Evolutionary conservation across 2,329 filamentous ascomycete genomes (phyloP).

Genomic region (Pseudocercospora ulei): DNA sequence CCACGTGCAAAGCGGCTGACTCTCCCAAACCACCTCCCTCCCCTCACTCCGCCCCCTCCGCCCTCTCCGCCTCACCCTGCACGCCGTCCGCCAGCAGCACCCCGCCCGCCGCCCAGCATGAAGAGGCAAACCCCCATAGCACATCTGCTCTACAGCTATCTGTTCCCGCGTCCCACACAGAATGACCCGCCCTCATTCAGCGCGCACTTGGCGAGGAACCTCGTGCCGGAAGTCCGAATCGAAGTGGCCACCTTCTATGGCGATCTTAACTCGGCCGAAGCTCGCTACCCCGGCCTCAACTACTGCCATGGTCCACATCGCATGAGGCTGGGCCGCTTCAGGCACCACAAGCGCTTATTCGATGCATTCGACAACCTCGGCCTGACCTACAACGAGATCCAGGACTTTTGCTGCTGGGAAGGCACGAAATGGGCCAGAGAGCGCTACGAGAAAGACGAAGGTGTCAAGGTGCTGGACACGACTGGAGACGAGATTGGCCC

Average conservation of each 20-base stretch:
- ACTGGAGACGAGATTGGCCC: conserved; percentile 57
- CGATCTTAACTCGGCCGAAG: conserved; percentile 67
- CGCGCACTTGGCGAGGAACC: conserved; percentile 57
- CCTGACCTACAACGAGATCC: conserved; percentile 61
- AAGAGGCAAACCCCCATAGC: conserved; percentile 60
- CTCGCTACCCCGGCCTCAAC: conserved; percentile 71
- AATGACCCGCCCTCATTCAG: conserved; percentile 64
- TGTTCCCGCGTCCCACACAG: conserved; percentile 59
- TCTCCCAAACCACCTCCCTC: conserved; percentile 2
- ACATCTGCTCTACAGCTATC: conserved; percentile 61
- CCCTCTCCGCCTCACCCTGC: not conserved
- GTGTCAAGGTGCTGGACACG: conserved; percentile 59
- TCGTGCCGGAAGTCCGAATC: conserved; percentile 67
- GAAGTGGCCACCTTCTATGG: conserved; percentile 72
- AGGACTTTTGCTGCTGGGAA: conserved; percentile 67
- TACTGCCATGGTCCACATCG: conserved; percentile 65
- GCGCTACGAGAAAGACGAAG: conserved; percentile 66
- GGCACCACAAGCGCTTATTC: conserved; percentile 67
- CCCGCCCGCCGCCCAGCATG: conserved; percentile 46
- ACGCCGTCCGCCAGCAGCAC: no score
- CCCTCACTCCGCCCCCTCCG: conserved; percentile 1
- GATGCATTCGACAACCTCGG: conserved; percentile 61
- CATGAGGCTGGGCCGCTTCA: conserved; percentile 65
- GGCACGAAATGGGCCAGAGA: conserved; percentile 75
- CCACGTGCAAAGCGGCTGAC: not conserved